Conservation (phyloP, 2,329 filamentous ascomycete genomes). For the Tetracladium maxilliforme region DNA sequence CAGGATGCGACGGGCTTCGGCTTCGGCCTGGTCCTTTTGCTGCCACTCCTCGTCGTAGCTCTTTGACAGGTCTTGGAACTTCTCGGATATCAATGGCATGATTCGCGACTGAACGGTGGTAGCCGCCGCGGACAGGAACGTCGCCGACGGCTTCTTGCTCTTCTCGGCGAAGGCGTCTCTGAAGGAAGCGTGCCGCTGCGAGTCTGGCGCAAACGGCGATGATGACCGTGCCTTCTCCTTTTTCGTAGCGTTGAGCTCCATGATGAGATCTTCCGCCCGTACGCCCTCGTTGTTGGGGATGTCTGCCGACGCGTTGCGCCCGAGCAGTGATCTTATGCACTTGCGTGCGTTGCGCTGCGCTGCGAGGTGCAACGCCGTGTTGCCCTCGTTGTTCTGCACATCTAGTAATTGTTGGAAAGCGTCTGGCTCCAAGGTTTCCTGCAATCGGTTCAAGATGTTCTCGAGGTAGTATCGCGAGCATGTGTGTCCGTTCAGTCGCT, state of each 20-base stretch:
- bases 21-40: constrained; percentile 57
- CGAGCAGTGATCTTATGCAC: constrained; percentile 66
- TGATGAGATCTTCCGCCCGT: constrained; percentile 73
- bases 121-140: constrained; percentile 46
- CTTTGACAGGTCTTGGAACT: constrained; percentile 54
- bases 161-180: constrained; percentile 23
- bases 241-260: constrained; percentile 54
- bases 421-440: constrained; percentile 60
- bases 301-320: constrained; percentile 69
- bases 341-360: constrained; percentile 80
- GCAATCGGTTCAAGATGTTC: constrained; percentile 74
- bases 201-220: constrained; percentile 51
- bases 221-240: constrained; percentile 55
- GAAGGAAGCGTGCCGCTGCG: constrained; percentile 37
- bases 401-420: constrained; percentile 71
- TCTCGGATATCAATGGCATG: constrained; percentile 53
- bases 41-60: constrained; percentile 63
- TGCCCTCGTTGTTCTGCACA: constrained; percentile 70
- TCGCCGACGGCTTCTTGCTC: constrained; percentile 5
- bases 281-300: constrained; percentile 71
- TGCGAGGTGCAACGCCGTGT: constrained; percentile 65
- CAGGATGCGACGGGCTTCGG: constrained; percentile 51
- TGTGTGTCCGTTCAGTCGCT: constrained; percentile 68
- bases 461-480: constrained; percentile 91
- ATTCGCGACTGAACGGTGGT: constrained; percentile 57